Conservation (phyloP, 108 stramenopile genomes). For the Cylindrotheca fusiformis region DNA sequence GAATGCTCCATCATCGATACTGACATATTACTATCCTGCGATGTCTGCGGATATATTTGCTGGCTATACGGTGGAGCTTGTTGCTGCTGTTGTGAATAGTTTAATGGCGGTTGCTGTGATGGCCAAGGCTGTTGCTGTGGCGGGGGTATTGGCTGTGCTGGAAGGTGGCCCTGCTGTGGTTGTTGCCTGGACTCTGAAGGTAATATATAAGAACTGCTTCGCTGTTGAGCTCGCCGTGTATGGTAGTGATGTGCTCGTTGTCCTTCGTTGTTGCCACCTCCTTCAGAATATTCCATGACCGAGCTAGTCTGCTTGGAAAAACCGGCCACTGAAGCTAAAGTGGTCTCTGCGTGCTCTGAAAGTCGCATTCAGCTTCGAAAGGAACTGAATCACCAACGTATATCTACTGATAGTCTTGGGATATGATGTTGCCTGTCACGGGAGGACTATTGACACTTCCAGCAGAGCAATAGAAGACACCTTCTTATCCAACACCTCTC, state of each 20-base stretch:
- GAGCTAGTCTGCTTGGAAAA: neutral
- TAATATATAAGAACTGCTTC: neutral
- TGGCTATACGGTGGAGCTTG: conserved; percentile 5
- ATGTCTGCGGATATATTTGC: neutral
- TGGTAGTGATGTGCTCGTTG: conserved; percentile 39
- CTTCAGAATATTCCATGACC: conserved; percentile 35
- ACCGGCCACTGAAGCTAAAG: neutral
- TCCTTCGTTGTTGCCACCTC: conserved; percentile 21
- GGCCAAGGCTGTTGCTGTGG: conserved; percentile 8
- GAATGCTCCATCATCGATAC: neutral
- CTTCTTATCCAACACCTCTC: no score
- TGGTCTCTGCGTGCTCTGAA: neutral
- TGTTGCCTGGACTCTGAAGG: conserved; percentile 10
- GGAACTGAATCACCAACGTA: no score
- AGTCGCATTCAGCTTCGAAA: neutral
- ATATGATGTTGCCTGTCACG: no score
- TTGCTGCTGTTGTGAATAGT: conserved; percentile 4
- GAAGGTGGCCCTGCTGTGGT: neutral
- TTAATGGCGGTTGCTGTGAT: conserved; percentile 19
- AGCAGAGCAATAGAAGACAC: no score
- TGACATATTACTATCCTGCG: neutral
- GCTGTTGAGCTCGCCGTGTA: conserved; percentile 30
- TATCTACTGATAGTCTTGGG: no score
- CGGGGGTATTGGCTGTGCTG: neutral
- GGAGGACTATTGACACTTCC: no score